Base-by-base conservation (phyloP, 78 protist species). In the Dictyostelium discoideum region DNA sequence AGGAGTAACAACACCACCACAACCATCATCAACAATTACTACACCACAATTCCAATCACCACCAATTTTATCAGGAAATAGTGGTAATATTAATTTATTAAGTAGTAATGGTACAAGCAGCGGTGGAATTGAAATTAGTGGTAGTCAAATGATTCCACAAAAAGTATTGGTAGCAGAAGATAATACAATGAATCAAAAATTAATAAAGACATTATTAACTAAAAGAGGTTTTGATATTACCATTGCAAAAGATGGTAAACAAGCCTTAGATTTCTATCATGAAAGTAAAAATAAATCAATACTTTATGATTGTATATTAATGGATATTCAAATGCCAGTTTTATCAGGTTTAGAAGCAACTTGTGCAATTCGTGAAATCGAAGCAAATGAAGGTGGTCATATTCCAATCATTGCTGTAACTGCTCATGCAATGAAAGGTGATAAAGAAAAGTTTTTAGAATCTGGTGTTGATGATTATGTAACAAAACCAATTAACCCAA, bases 301-400 rank as follows among this genome's bases (percentile, higher is more conserved):
- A 39, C 65, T 57, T 9, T 90, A 46, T 60, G 92, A 79, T 63
- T 80, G 86, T 73, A 84, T 97, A 0, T 54, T 97, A 69, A 96
- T 97, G 97, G 98, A 97, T 74, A 88, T 93, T 88, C 79, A 73
- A 73, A 97, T 97, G 98, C 98, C 98, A 26, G 89, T 92, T 14
- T 20, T 97, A 83, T 85, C 95, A 46, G 98, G 98, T 37, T 79
- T 77, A 11, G 95, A 85, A 18, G 97, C 98, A 26, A 92, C 97
- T 1, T 50, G 32, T 37, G 63, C 48, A 42, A 88, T 97, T 76
- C 85, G 98, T 2, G 14, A 37, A 67, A 11, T 5, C 7, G 98
- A 96, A 78, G 2, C 20, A 4, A 42, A 26, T 3, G 82, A 85
- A 72, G 90, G 90, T 44, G 85, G 87, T 72, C 92, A 72, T 32